Evolutionary conservation across 2,329 filamentous ascomycete species (phyloP), one percentile per base, ranked within the genome.

Genomic region (Penicillium brevicompactum): DNA sequence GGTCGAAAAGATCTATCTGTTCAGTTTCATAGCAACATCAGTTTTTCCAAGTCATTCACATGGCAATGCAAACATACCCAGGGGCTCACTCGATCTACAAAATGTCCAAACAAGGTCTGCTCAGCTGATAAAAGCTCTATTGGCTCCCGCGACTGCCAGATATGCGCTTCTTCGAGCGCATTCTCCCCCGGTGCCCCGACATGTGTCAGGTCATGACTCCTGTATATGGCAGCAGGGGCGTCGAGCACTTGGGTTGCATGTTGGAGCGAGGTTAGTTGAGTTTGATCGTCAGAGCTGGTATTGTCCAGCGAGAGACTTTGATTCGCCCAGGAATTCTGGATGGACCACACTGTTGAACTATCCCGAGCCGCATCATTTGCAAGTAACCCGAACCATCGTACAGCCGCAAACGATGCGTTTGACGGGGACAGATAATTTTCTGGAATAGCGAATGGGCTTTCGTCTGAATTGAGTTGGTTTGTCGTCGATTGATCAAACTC

Each of bases 1-100:
- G 63, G 56, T 58, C 65, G 57, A 61, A 65, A 16, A 65, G 57
- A 57, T 60, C 64, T 41, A 59, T 62, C 61, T 62, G n/a, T 38
- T 27, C 24, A 6, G 5, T 6, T 27, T 27, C 24, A 27, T 6
- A 8, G 27, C 5, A 31, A 54, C 40, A 7, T n/a, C 24, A 48
- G 11, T 2, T 16, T 45, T 11, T 7, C 34, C 9, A 51, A 45
- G 1, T 42, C 32, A 32, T 13, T 14, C 5, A 8, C 5, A 14
- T 4, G 24, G 4, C 14, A 16, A 11, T 3, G 11, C 8, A n/a
- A 22, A 42, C 47, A 24, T 55, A 63, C 61, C 61, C 61, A 63
- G 14, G 51, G 48, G 40, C 59, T 62, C 2, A 64, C 56, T 31
- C 51, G 53, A 37, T 58, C 30, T 14, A 62, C 45, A 46, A 62